Percentiles rank a stretch among this genome's conserved stretches.
Evolutionary conservation across 371 early-diverging fungal species (phyloP).

Genomic region (Mucor mucedo): DNA sequence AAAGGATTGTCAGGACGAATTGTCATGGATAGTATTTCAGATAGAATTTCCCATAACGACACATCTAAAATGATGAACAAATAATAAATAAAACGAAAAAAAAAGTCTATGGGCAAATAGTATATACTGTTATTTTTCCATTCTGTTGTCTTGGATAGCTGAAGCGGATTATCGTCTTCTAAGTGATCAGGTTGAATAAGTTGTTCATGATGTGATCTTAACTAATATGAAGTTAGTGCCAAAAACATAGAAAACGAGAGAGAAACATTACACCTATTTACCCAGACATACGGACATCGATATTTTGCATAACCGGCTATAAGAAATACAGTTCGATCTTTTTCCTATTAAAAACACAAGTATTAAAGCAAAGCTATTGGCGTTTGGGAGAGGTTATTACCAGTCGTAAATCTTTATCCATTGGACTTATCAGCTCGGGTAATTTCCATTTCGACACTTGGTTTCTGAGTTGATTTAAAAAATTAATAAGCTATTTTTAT

Average conservation of each 20-base stretch:
- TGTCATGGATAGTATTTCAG: conserved; percentile 68
- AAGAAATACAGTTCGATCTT: conserved; percentile 64
- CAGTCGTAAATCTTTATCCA: conserved; percentile 55
- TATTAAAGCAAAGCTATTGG: background rate
- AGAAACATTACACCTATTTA: conserved; percentile 24
- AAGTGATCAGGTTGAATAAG: conserved; percentile 43
- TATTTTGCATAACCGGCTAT: conserved; percentile 81
- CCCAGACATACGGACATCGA: conserved; percentile 85
- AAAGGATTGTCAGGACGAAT: conserved; percentile 72
- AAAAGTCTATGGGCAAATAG: no score
- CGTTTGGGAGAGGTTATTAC: conserved; percentile 18
- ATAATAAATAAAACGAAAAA: conserved; percentile 1
- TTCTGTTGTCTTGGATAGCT: conserved; percentile 58
- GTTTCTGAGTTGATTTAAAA: background rate
- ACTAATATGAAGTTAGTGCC: conserved; percentile 24
- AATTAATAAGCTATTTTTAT: background rate
- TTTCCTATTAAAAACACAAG: conserved; percentile 31
- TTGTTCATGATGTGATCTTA: conserved; percentile 65
- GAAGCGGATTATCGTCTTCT: conserved; percentile 60
- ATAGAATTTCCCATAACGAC: conserved; percentile 77
- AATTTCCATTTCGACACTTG: conserved; percentile 10
- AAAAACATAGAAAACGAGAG: background rate
- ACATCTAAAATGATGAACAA: conserved; percentile 53
- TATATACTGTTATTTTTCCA: conserved; percentile 53
- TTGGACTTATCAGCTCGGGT: conserved; percentile 50